A percentile compares a stretch with the other conserved stretches of the same genome.
phyloP scores from a whole-genome alignment of 805 yeast genomes.

The Pichia sporocuriosa region DNA sequence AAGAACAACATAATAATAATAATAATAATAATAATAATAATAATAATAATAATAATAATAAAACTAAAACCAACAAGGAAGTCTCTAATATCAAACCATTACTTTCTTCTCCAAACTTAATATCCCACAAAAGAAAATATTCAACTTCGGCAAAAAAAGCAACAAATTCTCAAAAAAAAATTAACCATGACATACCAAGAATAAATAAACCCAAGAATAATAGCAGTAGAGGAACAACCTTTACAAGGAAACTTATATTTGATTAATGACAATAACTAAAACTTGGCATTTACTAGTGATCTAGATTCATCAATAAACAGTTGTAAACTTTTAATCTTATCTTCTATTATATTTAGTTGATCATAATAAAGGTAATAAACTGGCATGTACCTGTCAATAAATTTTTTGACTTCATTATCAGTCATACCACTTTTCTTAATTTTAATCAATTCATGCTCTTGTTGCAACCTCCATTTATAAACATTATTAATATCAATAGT shows the following conservation, averaged over 20 bases:
- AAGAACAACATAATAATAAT: not conserved
- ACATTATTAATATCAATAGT: conserved; percentile 58
- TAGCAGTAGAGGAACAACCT: not conserved
- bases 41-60: too few relatives aligned
- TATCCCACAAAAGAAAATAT: too few relatives aligned
- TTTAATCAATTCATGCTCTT: conserved; percentile 55
- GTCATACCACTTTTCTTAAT: conserved; percentile 71
- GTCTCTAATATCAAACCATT: too few relatives aligned
- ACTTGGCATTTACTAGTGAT: not conserved
- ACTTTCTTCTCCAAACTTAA: too few relatives aligned
- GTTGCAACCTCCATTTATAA: conserved; percentile 72
- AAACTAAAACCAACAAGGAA: too few relatives aligned
- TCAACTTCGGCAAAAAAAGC: not conserved
- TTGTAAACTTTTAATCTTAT: conserved; percentile 7
- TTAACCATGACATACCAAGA: not conserved
- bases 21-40: not conserved
- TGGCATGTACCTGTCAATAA: conserved; percentile 84
- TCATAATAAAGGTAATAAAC: conserved; percentile 64
- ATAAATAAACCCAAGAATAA: not conserved
- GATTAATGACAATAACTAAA: not conserved
- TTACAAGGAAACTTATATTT: conserved; percentile 7
- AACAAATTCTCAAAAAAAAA: not conserved
- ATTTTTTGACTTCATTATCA: conserved; percentile 55
- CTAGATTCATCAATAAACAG: conserved; percentile 12
- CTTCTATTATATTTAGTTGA: conserved; percentile 10